A percentile compares a stretch with the other conserved stretches of the same genome.
Evolutionary conservation across 2,329 filamentous ascomycete genomes (phyloP).

Genomic region (Trichoderma pleuroti): DNA sequence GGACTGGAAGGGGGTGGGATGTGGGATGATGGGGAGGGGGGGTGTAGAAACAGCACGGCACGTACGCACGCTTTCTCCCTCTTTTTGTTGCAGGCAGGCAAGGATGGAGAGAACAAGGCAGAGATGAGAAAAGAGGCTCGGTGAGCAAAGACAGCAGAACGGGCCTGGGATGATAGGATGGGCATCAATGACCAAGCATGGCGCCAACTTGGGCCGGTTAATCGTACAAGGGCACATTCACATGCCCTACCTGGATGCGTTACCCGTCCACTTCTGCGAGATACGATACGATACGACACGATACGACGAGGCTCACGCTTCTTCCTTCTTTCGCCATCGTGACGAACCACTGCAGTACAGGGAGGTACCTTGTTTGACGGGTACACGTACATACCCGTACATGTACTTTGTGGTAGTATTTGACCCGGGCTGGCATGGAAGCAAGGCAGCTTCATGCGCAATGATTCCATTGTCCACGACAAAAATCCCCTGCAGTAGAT

Average conservation of each 20-base stretch:
- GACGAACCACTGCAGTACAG: background rate
- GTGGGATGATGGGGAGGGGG: background rate
- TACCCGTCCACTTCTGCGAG: background rate
- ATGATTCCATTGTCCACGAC: conserved; percentile 8
- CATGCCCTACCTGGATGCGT: background rate
- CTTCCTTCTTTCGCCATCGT: background rate
- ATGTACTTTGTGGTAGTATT: background rate
- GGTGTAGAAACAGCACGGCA: background rate
- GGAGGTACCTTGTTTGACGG: background rate
- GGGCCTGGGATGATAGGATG: background rate
- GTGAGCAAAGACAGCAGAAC: conserved; percentile 1
- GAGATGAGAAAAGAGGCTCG: background rate
- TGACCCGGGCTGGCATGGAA: background rate
- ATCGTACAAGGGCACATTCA: background rate
- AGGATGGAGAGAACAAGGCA: background rate
- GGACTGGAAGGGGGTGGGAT: background rate
- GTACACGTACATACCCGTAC: background rate
- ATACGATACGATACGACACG: background rate
- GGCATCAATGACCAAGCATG: background rate
- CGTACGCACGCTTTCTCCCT: background rate
- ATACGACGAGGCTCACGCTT: background rate
- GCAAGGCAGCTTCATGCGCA: background rate
- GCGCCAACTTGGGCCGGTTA: background rate
- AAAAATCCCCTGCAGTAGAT: conserved; percentile 19
- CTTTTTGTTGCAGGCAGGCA: background rate